Evolutionary conservation across 352 stramenopile species (phyloP), one percentile per base, ranked within the genome.

Genomic region (Saprolegnia parasitica): DNA sequence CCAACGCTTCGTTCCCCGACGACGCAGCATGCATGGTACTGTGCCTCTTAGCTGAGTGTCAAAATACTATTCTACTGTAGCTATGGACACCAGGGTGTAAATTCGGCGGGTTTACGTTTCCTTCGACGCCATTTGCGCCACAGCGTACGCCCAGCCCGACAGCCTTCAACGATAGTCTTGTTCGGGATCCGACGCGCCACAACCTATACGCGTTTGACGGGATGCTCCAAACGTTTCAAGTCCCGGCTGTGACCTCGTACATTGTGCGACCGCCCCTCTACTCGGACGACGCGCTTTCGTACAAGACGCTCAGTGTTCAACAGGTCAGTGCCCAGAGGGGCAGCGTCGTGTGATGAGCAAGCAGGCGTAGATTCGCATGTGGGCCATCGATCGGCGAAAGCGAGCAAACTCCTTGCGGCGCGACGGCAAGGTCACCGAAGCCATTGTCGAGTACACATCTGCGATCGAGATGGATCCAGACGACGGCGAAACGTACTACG

Each of bases 181-280:
- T 39, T n/a, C 63, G 26, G 5, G 63, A 70, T 62, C 47, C 15
- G 23, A 47, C 63, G 5, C 21, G 42, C 13, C 24, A 52, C 18
- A 70, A 70, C 18, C 23, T 70, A 16, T 70, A 62, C 40, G 63
- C 63, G 5, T 52, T 70, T 18, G 63, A 70, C 18, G 63, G 63
- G n/a, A 70, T 70, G 63, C 63, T 70, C 24, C 55, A 61, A 8
- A 70, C 63, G 20, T 70, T 55, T 39, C 54, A 40, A 23, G 50
- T 52, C n/a, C 63, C 63, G n/a, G 54, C 63, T 39, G 63, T 70
- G 32, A 70, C 63, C n/a, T 70, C 63, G 29, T 70, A 70, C 32
- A 70, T 70, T 42, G 63, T 70, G 35, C 45, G 46, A 18, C 46
- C 63, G 21, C 54, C 6, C 20, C 39, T 70, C 18, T 52, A 70